Base-by-base conservation (phyloP, 495 filamentous ascomycete species). In the Aspergillus affinis region DNA sequence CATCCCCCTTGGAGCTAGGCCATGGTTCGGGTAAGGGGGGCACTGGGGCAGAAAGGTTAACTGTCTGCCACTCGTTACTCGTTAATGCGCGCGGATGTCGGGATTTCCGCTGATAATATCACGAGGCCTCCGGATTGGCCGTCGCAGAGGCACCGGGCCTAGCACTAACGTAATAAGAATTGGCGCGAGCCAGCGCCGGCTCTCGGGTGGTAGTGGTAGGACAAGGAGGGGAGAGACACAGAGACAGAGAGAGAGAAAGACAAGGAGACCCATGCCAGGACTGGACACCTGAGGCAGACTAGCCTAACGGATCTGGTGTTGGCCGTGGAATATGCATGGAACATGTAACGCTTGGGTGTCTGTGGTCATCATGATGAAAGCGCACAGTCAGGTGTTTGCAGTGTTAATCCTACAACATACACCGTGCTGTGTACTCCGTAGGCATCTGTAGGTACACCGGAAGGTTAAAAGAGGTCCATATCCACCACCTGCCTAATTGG, bases 311-410 rank as follows among this genome's bases (percentile, higher is more conserved):
- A 57, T 57, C 58, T n/a, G n/a, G 60, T 71, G 68, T n/a, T 69
- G 76, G 68, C 69, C 61, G 72, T 67, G 77, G 75, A 78, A 79
- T 54, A 73, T 77, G 76, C 75, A 78, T 78, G 70, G 76, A 76
- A 78, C 71, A 70, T 67, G 64, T 66, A 66, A 63, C 54, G n/a
- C n/a, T n/a, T n/a, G n/a, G n/a, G n/a, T n/a, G n/a, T n/a, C n/a
- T n/a, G n/a, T n/a, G n/a, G n/a, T n/a, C n/a, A n/a, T n/a, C n/a
- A n/a, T n/a, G n/a, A n/a, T n/a, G n/a, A n/a, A n/a, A n/a, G n/a
- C n/a, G n/a, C n/a, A n/a, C n/a, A n/a, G n/a, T n/a, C n/a, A n/a
- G n/a, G n/a, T n/a, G n/a, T n/a, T n/a, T n/a, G n/a, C n/a, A n/a
- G n/a, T n/a, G n/a, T n/a, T n/a, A n/a, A n/a, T n/a, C n/a, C n/a